phyloP scores from a whole-genome alignment of 345 rosid genomes.

The Citrus australasica region DNA sequence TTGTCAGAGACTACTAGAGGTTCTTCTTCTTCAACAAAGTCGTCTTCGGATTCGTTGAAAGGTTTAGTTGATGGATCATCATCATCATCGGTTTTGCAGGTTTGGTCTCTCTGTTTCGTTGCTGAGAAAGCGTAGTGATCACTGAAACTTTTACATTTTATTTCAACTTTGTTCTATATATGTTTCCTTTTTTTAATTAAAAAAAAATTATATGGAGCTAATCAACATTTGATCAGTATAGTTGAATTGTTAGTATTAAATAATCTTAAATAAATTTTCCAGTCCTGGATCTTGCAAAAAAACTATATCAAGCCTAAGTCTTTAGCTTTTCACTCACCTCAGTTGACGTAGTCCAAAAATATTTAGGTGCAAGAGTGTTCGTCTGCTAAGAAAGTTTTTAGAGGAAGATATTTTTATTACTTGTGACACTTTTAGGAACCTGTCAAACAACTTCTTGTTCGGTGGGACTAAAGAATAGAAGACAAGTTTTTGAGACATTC shows the following conservation, averaged over 20 bases:
- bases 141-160: not conserved
- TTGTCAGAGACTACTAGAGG: slow-evolving; percentile 56
- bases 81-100: slow-evolving; percentile 35
- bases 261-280: not conserved
- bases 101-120: slow-evolving; percentile 16
- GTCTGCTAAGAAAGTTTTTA: not conserved
- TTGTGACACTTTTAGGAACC: too few species aligned
- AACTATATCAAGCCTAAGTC: not conserved
- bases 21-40: slow-evolving; percentile 29
- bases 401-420: not conserved
- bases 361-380: not conserved
- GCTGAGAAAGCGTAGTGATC: slow-evolving; percentile 2
- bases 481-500: not conserved
- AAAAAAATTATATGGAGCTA: not conserved
- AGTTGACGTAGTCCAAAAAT: not conserved
- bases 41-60: slow-evolving; percentile 38
- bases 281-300: not conserved
- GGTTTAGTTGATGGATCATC: slow-evolving; percentile 46
- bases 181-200: not conserved
- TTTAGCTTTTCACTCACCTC: not conserved
- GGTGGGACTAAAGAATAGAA: not conserved
- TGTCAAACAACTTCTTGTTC: not conserved
- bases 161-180: not conserved
- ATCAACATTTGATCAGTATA: not conserved
- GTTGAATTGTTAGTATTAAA: not conserved